Evolutionary conservation across 1,139 yeast genomes (phyloP).

Genomic region (Taiozyma sp.): DNA sequence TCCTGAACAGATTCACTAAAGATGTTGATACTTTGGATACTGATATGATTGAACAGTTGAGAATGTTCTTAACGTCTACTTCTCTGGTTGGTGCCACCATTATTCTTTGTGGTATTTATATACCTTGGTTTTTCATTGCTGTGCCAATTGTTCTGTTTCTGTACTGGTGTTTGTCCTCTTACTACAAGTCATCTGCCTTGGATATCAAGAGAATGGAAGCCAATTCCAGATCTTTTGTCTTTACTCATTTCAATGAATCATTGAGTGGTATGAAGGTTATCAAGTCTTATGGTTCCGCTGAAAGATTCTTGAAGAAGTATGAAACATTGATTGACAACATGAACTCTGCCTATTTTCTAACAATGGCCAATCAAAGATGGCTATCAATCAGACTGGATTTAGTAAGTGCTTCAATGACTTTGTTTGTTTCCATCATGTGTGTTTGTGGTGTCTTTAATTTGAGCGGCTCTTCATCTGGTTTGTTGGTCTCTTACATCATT

Average conservation of each 20-base stretch:
- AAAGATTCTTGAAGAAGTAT: constrained; percentile 43
- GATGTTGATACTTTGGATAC: constrained; percentile 58
- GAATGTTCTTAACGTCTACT: constrained; percentile 41
- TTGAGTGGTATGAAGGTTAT: constrained; percentile 64
- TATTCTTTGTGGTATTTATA: constrained; percentile 55
- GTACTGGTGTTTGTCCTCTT: constrained; percentile 42
- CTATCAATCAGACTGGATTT: constrained; percentile 53
- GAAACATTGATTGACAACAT: constrained; percentile 46
- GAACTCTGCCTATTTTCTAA: constrained; percentile 60
- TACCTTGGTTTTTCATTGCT: constrained; percentile 62
- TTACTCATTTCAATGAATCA: constrained; percentile 67
- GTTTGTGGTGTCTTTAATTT: constrained; percentile 56
- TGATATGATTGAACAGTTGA: constrained; percentile 47
- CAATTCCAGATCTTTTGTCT: constrained; percentile 60
- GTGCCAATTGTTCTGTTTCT: constrained; percentile 37
- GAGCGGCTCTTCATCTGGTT: constrained; percentile 58
- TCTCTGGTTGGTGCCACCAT: constrained; percentile 44
- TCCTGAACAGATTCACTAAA: constrained; percentile 52
- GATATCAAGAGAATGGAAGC: constrained; percentile 75
- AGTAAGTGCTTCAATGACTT: constrained; percentile 40
- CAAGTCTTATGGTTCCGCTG: constrained; percentile 47
- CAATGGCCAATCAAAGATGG: constrained; percentile 72
- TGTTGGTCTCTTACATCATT: constrained; percentile 53
- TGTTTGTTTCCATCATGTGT: constrained; percentile 51
- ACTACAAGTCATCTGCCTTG: constrained; percentile 62